Base-by-base conservation (phyloP, 768 basidiomycete genomes). In the Epithele typhae region DNA sequence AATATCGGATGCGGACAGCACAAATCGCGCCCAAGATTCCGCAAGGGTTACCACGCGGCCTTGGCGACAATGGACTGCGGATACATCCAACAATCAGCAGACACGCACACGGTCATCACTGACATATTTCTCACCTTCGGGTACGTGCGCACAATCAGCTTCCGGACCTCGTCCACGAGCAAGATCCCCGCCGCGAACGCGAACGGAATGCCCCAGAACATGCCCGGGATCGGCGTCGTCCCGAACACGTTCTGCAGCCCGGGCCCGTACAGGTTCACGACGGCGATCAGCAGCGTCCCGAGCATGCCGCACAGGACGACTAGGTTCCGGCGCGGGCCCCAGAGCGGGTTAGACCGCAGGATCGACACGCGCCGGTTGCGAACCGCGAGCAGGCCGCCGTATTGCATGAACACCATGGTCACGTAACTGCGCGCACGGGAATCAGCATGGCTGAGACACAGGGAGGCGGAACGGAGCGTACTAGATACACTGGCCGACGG, bases 401-500 rank as follows among this genome's bases (percentile, higher is more conserved):
- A 79, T 63, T 82, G 82, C 76, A 79, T 80, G 43, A 79, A 64
- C 34, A 77, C 75, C 56, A 77, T 66, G 15, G 75, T 71, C 43
- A 75, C 68, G 46, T 75, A 75, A 52, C 73, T 74, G 19, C 30
- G 79, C 69, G 48, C 27, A 7, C 27, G 73, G 8, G 8, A 45
- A 8, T 42, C 14, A n/a, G 0, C 25, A 39, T 51, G 37, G 12
- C 11, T 4, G 7, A 5, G 36, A 11, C 2, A 27, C 34, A 17
- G 7, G 18, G 22, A 35, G 43, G 30, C 25, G 15, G 4, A 12
- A 15, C 36, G 30, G 21, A 9, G 53, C 73, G 30, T 49, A 75
- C 73, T 72, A 75, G 37, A 70, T 64, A 50, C 75, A 73, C 48
- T 77, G 71, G 17, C 74, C 79, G 21, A 81, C 66, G 25, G 69